phyloP scores from a whole-genome alignment of 2,329 filamentous ascomycete species.

The Boeremia exigua region DNA sequence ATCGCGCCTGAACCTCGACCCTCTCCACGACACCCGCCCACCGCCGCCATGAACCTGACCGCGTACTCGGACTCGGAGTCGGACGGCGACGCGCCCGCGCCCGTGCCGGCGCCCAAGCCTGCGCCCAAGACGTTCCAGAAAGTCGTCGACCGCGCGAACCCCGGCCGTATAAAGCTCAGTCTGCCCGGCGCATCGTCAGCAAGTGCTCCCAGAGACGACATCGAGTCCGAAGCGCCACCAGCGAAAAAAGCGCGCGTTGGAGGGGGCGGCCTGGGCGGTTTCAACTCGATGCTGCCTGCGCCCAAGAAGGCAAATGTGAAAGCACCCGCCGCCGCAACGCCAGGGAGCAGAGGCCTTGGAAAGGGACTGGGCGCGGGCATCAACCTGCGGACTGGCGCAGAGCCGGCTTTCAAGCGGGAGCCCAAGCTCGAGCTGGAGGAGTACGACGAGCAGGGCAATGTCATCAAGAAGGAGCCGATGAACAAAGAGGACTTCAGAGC shows the following conservation, averaged over 20 bases:
- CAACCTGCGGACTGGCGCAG: slow-evolving; percentile 80
- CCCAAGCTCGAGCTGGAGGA: slow-evolving; percentile 47
- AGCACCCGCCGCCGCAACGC: slow-evolving; percentile 29
- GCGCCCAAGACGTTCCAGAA: slow-evolving; percentile 72
- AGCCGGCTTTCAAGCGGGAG: slow-evolving; percentile 79
- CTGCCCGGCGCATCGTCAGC: slow-evolving; percentile 64
- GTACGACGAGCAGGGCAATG: slow-evolving; percentile 47
- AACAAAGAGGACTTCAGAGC: slow-evolving; percentile 42
- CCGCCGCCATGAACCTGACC: slow-evolving; percentile 72
- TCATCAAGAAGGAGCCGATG: slow-evolving; percentile 35
- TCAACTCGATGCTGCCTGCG: slow-evolving; percentile 85
- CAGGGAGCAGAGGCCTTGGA: slow-evolving; percentile 43
- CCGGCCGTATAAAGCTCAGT: slow-evolving; percentile 82
- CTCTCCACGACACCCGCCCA: not conserved
- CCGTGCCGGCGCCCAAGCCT: slow-evolving; percentile 48
- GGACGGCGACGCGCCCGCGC: slow-evolving; percentile 60
- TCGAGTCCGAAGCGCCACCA: slow-evolving; percentile 57
- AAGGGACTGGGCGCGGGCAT: slow-evolving; percentile 62
- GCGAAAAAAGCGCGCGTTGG: slow-evolving; percentile 73
- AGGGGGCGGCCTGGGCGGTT: slow-evolving; percentile 73
- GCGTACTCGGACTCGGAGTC: slow-evolving; percentile 83
- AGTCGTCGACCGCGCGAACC: slow-evolving; percentile 79
- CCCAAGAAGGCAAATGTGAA: slow-evolving; percentile 66
- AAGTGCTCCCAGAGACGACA: slow-evolving; percentile 48
- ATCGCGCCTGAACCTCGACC: not conserved